A percentile compares a stretch with the other conserved stretches of the same genome.
phyloP scores from a whole-genome alignment of 176 grass and related monocot species.

The Dendrocalamus sinicus region DNA sequence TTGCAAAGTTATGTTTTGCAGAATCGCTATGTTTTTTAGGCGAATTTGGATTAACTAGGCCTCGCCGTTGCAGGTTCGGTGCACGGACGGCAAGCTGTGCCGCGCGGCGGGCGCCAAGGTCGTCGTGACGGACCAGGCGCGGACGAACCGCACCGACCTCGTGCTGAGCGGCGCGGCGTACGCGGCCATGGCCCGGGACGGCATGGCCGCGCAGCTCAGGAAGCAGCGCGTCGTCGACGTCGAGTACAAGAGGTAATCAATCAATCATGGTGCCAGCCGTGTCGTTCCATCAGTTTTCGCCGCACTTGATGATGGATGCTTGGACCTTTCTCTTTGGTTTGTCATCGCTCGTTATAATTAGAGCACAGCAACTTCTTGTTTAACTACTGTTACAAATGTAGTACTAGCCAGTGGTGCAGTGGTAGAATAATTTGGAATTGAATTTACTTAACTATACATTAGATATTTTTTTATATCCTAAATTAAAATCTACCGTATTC shows the following conservation, averaged over 20 bases:
- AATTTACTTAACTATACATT: too few species aligned
- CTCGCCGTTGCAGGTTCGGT: slow-evolving; percentile 53
- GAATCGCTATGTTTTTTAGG: background rate
- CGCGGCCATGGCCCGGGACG: slow-evolving; percentile 59
- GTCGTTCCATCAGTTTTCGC: background rate
- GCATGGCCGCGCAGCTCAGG: slow-evolving; percentile 43
- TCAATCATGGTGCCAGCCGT: slow-evolving; percentile 1
- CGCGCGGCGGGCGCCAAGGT: slow-evolving; percentile 59
- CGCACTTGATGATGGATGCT: background rate
- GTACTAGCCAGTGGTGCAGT: too few species aligned
- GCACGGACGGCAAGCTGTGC: slow-evolving; percentile 62
- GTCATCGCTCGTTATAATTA: background rate
- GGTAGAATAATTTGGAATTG: too few species aligned
- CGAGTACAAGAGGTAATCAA: slow-evolving; percentile 65
- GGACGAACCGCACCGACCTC: slow-evolving; percentile 45
- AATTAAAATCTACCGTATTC: rapidly evolving
- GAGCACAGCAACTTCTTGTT: background rate
- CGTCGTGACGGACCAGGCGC: slow-evolving; percentile 61
- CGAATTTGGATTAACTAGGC: background rate
- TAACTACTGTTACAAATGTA: too few species aligned
- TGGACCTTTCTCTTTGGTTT: background rate
- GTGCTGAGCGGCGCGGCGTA: slow-evolving; percentile 62
- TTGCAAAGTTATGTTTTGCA: background rate
- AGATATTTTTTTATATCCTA: too few species aligned
- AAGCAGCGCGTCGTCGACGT: slow-evolving; percentile 54